Conservation (phyloP, 192 early-diverging fungal species). For the Gryganskiella cystojenkinii region DNA sequence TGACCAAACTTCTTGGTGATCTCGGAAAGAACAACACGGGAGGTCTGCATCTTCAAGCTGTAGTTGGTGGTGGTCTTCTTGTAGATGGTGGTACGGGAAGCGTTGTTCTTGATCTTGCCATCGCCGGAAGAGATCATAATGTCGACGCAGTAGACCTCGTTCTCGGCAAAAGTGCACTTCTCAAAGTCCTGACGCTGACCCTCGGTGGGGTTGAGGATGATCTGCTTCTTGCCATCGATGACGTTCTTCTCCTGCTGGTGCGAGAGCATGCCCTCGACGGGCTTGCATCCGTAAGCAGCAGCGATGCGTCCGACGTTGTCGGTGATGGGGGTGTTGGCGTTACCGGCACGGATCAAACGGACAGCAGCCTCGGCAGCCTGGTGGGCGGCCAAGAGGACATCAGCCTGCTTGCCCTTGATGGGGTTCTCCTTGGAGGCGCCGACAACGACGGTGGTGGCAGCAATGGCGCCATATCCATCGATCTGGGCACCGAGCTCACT, state of each 20-base stretch:
- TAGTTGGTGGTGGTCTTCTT: constrained; percentile 86
- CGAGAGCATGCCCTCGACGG: constrained; percentile 93
- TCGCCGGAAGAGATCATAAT: constrained; percentile 91
- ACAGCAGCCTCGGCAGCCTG: constrained; percentile 85
- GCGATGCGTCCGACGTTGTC: constrained; percentile 85
- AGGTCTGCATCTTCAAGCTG: constrained; percentile 89
- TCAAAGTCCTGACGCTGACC: constrained; percentile 79
- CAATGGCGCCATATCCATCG: constrained; percentile 88
- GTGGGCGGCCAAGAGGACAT: constrained; percentile 90
- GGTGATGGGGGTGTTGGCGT: constrained; percentile 73
- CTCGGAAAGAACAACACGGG: constrained; percentile 77
- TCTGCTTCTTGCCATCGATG: constrained; percentile 93
- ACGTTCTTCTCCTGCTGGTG: constrained; percentile 88
- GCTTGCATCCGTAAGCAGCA: constrained; percentile 84
- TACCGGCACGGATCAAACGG: constrained; percentile 89
- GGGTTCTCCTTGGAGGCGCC: constrained; percentile 84
- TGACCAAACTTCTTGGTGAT: constrained; percentile 82
- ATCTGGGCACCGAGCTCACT: constrained; percentile 90
- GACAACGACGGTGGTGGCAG: constrained; percentile 86
- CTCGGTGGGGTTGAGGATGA: constrained; percentile 90
- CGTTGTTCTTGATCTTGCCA: constrained; percentile 79
- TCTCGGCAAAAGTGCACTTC: constrained; percentile 76
- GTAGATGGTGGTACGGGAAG: constrained; percentile 88
- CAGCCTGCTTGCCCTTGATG: constrained; percentile 85
- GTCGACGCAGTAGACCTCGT: constrained; percentile 94